Base-by-base conservation (phyloP, 208 protist species). In the Leishmania major region DNA sequence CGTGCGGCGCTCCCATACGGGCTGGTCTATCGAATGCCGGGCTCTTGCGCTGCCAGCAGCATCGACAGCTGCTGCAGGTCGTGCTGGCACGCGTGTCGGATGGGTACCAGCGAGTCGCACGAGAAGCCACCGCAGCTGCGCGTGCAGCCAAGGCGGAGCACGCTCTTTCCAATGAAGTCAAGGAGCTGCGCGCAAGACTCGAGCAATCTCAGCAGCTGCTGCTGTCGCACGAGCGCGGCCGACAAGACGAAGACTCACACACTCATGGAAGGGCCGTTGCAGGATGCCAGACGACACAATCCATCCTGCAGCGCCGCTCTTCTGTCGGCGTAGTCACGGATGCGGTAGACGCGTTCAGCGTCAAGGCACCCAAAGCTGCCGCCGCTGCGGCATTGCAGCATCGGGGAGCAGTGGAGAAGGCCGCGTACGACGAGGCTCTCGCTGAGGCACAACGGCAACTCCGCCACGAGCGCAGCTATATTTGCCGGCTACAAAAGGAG, bases 131-230 rank as follows among this genome's bases (percentile, higher is more conserved):
- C 17, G 70, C 60, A 19, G 51, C 40, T 28, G 80, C 74, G 3
- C 70, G 72, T 1, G 69, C 69, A 1, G 77, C 71, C 35, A 57
- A 51, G 37, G 51, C 79, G 82, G 77, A 85, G 64, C 37, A 59
- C 8, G 43, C 31, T 31, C 78, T 86, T 5, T 79, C 69, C 0
- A 17, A 55, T 5, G 79, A 88, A 59, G 53, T 84, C 40, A 57
- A 49, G 19, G 51, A 71, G 13, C 77, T 82, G 45, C 80, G 77
- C 2, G 57, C 77, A 31, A 70, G 78, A 59, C 47, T 84, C n/a
- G 66, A 66, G 51, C 35, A 43, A 13, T 25, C 22, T n/a, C 40
- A 53, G 49, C 40, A 67, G 51, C 13, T n/a, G 13, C 25, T 70
- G 15, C 5, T 45, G 1, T 37, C 49, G 37, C 28, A 31, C 19